phyloP scores from a whole-genome alignment of 192 early-diverging fungal species.

The Coemansia sp. region DNA sequence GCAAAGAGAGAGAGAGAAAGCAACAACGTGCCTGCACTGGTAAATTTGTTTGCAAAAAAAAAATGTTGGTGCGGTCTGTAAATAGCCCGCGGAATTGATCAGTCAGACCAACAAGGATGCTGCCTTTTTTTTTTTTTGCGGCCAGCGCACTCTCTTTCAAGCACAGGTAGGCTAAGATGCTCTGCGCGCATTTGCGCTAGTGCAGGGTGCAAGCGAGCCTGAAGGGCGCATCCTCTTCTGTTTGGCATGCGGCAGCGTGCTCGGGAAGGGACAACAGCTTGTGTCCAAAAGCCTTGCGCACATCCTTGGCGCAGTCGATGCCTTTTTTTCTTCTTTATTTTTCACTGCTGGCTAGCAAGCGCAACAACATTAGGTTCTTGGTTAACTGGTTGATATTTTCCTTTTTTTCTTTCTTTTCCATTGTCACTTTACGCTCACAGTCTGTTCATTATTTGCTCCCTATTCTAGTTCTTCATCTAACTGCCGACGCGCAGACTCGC shows the following conservation, averaged over 20 bases:
- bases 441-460: neutral
- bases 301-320: conserved; percentile 1
- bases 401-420: conserved; percentile 4
- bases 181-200: neutral
- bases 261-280: neutral
- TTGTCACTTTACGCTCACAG: neutral
- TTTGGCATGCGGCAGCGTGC: conserved; percentile 9
- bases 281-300: conserved; percentile 1
- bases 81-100: neutral
- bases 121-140: too few species aligned
- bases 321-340: conserved; percentile 10
- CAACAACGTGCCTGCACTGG: neutral
- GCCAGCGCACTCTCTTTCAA: too few species aligned
- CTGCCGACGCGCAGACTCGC: neutral
- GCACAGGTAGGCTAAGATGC: neutral
- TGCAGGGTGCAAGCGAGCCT: conserved; percentile 7
- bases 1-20: neutral
- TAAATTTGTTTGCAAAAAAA: neutral
- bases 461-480: neutral
- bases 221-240: neutral
- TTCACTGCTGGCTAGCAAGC: neutral
- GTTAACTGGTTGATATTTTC: neutral
- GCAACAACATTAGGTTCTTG: neutral
- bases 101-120: neutral
- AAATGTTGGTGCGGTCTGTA: neutral